Conservation (phyloP, 768 basidiomycete genomes). For the Boletus reticuloceps region DNA sequence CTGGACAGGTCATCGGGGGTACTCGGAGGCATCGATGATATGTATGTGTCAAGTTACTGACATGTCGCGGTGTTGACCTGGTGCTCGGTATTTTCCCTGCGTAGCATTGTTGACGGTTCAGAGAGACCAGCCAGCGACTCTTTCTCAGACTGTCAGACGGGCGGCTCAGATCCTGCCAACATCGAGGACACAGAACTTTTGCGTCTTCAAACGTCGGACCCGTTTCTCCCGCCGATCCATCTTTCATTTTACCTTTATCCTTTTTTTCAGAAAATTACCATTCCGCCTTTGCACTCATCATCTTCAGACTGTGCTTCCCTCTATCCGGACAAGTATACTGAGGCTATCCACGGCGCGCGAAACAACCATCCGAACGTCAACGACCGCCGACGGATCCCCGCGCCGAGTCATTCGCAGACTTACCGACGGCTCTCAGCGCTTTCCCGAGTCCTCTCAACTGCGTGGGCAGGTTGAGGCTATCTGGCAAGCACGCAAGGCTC, state of each 20-base stretch:
- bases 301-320: neutral
- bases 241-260: neutral
- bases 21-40: neutral
- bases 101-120: neutral
- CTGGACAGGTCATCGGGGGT: neutral
- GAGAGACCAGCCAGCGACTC: neutral
- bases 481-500: neutral
- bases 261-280: neutral
- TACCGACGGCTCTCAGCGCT: neutral
- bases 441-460: neutral
- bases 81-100: neutral
- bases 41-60: neutral
- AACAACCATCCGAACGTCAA: neutral
- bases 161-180: neutral
- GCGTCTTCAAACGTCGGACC: neutral
- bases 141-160: neutral
- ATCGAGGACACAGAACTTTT: neutral
- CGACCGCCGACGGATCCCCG: neutral
- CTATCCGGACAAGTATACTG: neutral
- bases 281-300: neutral
- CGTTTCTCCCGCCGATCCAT: neutral
- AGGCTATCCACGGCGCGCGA: neutral
- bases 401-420: neutral
- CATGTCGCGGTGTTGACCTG: constrained; percentile 9
- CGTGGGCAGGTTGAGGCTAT: neutral